Base-by-base conservation (phyloP, 2,329 filamentous ascomycete species). In the Didymella glomerata region DNA sequence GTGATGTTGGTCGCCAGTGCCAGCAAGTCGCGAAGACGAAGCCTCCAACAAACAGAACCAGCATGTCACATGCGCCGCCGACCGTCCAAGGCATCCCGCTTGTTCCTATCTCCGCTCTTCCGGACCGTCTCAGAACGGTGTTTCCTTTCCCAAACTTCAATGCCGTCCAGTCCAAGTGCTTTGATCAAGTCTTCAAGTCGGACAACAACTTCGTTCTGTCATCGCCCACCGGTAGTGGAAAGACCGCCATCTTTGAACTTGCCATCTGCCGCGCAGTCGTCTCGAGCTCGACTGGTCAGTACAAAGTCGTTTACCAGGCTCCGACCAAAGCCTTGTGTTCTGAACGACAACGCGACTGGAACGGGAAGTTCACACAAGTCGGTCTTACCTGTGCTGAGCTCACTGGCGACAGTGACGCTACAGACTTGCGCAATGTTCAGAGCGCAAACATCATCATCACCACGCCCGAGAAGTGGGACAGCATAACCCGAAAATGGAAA, bases 381-480 rank as follows among this genome's bases (percentile, higher is more conserved):
- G 87, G 86, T 20, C 77, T 95, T 14, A 81, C 85, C 57, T 92
- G 90, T 71, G 88, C 88, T 3, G 91, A 95, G 73, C 82, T 96
- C 57, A 96, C 92, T 3, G 92, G 92, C 1, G 92, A 96, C 71
- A 93, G 90, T 0, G 88, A 90, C 36, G 81, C 84, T 50, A 77
- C 80, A 5, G 87, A 93, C 65, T 81, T 93, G 59, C 82, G 82
- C 22, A 86, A 84, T 53, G 89, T 94, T 6, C 88, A 92, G 60
- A 86, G 83, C 66, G 91, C 91, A 3, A 88, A 88, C 46, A 91
- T 96, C 63, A 94, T 96, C 65, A 84, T 96, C 62, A 95, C 92
- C 0, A 96, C 92, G 0, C 92, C 92, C 0, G 92, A 96, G 76
- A 96, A 96, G 71, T 96, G 92, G 92, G 92, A 96, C 72, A 94